A percentile compares a stretch with the other conserved stretches of the same genome.
phyloP scores from a whole-genome alignment of 2,329 filamentous ascomycete species.

The Talaromyces sp. region DNA sequence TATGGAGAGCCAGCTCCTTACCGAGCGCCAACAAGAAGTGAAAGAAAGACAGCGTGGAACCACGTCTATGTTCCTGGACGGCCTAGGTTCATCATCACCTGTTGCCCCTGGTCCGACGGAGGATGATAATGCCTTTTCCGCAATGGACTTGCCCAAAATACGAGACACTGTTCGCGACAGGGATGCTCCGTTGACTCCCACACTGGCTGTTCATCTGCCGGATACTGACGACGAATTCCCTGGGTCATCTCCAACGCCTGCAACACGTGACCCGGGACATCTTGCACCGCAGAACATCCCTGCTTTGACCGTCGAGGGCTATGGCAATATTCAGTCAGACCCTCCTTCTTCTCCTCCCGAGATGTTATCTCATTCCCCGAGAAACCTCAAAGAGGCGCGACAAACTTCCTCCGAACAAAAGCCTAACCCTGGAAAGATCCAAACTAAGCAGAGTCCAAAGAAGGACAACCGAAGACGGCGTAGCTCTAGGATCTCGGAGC shows the following conservation, averaged over 20 bases:
- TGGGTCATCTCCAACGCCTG: slow-evolving; percentile 52
- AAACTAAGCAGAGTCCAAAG: not conserved
- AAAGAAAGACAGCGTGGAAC: slow-evolving; percentile 65
- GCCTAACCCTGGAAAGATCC: not conserved
- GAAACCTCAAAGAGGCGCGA: not conserved
- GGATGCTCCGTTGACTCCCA: slow-evolving; percentile 42
- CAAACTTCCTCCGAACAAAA: not conserved
- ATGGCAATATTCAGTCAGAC: slow-evolving; percentile 26
- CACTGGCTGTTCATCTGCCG: slow-evolving; percentile 34
- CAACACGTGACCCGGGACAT: slow-evolving; percentile 32
- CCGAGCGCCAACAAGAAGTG: slow-evolving; percentile 74
- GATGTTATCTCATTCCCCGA: slow-evolving; percentile 5
- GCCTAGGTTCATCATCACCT: slow-evolving; percentile 53
- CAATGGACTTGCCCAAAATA: slow-evolving; percentile 28
- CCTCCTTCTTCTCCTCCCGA: slow-evolving; percentile 38
- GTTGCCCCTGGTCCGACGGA: slow-evolving; percentile 26
- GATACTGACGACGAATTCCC: slow-evolving; percentile 46
- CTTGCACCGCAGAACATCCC: slow-evolving; percentile 31
- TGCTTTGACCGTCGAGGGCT: slow-evolving; percentile 31
- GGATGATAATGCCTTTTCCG: slow-evolving; percentile 25
- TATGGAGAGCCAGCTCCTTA: slow-evolving; percentile 67
- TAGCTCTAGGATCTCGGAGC: slow-evolving; percentile 2
- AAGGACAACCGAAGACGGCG: slow-evolving; percentile 6
- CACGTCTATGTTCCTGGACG: slow-evolving; percentile 63
- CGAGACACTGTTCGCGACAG: slow-evolving; percentile 24